phyloP scores from a whole-genome alignment of 305 asterid genomes.

The Fraxinus latifolia region DNA sequence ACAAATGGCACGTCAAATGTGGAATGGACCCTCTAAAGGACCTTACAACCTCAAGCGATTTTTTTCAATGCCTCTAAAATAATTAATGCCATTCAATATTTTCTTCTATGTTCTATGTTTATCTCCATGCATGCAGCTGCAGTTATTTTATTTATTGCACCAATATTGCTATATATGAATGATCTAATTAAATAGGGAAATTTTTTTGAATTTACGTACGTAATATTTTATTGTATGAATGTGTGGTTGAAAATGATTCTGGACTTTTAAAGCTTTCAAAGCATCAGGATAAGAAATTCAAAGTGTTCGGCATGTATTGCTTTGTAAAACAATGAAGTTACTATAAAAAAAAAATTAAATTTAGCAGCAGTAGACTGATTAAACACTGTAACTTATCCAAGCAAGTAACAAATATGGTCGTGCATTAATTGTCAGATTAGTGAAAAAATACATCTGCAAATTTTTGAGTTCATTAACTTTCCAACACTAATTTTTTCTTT shows the following conservation, averaged over 20 bases:
- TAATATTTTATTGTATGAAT: too few species aligned
- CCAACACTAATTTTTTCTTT: neutral
- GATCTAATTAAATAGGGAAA: too few species aligned
- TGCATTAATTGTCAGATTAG: neutral
- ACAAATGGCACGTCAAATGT: slow-evolving; percentile 61
- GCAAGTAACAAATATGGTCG: neutral
- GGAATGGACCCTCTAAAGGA: slow-evolving; percentile 30
- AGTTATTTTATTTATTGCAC: neutral
- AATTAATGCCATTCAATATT: neutral
- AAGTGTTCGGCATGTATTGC: neutral
- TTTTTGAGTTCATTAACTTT: neutral
- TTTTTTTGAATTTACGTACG: too few species aligned
- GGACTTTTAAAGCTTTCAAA: neutral
- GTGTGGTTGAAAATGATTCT: too few species aligned
- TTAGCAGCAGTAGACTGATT: neutral
- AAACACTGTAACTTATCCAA: neutral
- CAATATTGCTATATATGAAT: neutral
- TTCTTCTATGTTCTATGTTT: neutral
- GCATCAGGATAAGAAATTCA: neutral
- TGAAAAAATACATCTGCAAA: neutral
- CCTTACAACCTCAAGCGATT: slow-evolving; percentile 30
- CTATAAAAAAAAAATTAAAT: too few species aligned
- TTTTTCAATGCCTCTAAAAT: slow-evolving; percentile 29
- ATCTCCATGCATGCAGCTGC: neutral
- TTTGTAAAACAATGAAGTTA: neutral